phyloP scores from a whole-genome alignment of 345 rosid species.

The Sisymbrium altissimum region DNA sequence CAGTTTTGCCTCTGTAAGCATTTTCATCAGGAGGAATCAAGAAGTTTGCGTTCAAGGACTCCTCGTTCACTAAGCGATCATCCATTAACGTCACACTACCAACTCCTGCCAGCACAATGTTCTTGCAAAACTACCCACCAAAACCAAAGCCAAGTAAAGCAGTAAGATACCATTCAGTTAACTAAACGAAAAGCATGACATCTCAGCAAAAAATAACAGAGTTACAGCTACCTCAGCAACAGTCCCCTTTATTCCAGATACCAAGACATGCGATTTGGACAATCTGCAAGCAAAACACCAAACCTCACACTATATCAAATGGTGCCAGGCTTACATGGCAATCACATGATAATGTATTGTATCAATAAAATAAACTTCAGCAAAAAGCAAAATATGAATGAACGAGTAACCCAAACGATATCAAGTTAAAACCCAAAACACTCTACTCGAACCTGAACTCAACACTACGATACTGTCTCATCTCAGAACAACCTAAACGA shows the following conservation, averaged over 20 bases:
- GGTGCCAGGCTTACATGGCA: neutral
- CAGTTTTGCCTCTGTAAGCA: conserved; percentile 49
- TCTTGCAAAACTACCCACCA: conserved; percentile 83
- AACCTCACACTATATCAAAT: conserved; percentile 2
- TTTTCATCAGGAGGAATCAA: conserved; percentile 65
- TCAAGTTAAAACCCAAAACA: neutral
- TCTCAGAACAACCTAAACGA: neutral
- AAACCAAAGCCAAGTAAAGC: neutral
- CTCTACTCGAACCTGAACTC: neutral
- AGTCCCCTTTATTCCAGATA: conserved; percentile 79
- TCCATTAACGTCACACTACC: conserved; percentile 86
- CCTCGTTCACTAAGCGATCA: conserved; percentile 59
- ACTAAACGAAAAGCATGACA: neutral
- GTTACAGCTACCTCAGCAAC: conserved; percentile 63
- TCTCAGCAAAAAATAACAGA: neutral
- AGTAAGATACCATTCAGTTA: neutral
- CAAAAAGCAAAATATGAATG: neutral
- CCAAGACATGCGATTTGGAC: conserved; percentile 76
- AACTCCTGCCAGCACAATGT: conserved; percentile 91
- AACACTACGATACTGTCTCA: neutral
- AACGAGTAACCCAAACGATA: neutral
- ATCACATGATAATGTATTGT: neutral
- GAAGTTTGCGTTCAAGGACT: conserved; percentile 67
- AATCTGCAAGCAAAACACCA: conserved; percentile 46
- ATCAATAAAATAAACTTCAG: neutral